Percentiles rank a stretch among this genome's conserved stretches.
These are phyloP conservation scores for Inga oerstediana DNA, from an alignment of 306 rosid genomes.

Conservation along the genomic window DNA sequence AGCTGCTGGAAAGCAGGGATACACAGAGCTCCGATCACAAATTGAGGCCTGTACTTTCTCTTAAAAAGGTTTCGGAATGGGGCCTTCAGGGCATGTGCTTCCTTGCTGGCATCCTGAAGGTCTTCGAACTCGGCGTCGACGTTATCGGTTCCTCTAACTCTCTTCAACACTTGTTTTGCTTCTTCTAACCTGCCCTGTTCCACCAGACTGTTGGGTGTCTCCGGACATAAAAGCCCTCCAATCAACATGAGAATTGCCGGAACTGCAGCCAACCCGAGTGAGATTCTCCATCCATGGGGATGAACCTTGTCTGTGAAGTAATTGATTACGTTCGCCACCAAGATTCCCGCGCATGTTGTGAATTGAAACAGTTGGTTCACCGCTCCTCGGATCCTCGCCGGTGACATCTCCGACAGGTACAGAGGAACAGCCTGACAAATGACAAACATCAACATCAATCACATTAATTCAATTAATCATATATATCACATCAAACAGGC, in stretches of 20 bases:
- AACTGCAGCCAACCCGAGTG: slow-evolving; percentile 78
- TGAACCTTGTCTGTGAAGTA: slow-evolving; percentile 57
- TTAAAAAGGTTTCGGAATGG: slow-evolving; percentile 61
- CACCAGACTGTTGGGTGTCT: slow-evolving; percentile 87
- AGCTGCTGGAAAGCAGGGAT: slow-evolving; percentile 90
- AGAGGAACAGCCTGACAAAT: slow-evolving; percentile 64
- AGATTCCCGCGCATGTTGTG: slow-evolving; percentile 60
- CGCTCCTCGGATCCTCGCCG: slow-evolving; percentile 60
- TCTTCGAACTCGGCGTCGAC: slow-evolving; percentile 83
- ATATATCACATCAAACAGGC: neutral
- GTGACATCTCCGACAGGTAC: slow-evolving; percentile 77
- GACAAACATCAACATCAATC: neutral
- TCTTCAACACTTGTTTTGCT: slow-evolving; percentile 61
- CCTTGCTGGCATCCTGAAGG: slow-evolving; percentile 67
- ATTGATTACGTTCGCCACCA: slow-evolving; percentile 55
- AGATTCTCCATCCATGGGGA: slow-evolving; percentile 78
- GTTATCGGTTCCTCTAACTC: slow-evolving; percentile 67
- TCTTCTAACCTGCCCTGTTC: slow-evolving; percentile 73
- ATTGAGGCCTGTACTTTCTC: slow-evolving; percentile 76
- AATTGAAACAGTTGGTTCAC: slow-evolving; percentile 73
- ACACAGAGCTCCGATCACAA: slow-evolving; percentile 76
- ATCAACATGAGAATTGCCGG: slow-evolving; percentile 77
- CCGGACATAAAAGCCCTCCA: slow-evolving; percentile 77
- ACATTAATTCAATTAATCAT: neutral
- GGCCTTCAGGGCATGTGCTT: slow-evolving; percentile 58